Conservation (phyloP, 805 yeast genomes). For the Schizosaccharomyces osmophilus region DNA sequence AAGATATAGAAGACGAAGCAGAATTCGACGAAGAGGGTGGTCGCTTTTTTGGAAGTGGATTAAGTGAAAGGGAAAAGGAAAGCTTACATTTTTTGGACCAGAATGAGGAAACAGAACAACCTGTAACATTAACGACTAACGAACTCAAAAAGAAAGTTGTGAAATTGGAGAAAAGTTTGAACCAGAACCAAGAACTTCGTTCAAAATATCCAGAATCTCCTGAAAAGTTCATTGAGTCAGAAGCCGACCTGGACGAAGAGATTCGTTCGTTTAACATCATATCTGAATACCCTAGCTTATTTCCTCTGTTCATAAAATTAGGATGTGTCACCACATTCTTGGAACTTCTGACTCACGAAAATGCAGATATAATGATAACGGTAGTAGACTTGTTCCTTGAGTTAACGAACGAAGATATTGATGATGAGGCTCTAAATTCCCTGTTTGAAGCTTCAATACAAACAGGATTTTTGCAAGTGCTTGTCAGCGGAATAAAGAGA, state of each 20-base stretch:
- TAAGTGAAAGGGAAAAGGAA: conserved; percentile 7
- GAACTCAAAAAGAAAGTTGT: conserved; percentile 1
- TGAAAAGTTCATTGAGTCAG: conserved; percentile 9
- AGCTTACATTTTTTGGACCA: conserved; percentile 8
- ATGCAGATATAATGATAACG: conserved; percentile 8
- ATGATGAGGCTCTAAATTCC: not conserved
- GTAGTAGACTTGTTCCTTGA: conserved; percentile 8
- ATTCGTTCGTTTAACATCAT: conserved; percentile 6
- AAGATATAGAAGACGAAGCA: conserved; percentile 1
- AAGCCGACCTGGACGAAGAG: conserved; percentile 7
- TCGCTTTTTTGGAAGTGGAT: conserved; percentile 9
- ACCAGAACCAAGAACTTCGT: conserved; percentile 8
- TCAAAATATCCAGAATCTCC: conserved; percentile 7
- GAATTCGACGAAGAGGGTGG: conserved; percentile 9
- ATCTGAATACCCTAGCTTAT: conserved; percentile 7
- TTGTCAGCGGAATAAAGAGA: conserved; percentile 5
- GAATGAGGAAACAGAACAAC: conserved; percentile 3
- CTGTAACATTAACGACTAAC: not conserved
- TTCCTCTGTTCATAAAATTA: conserved; percentile 6
- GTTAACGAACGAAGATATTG: conserved; percentile 8
- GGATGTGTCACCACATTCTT: conserved; percentile 4
- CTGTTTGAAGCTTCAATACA: not conserved
- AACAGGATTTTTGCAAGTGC: conserved; percentile 4
- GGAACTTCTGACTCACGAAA: conserved; percentile 7
- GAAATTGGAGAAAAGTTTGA: conserved; percentile 5